A percentile compares a stretch with the other conserved stretches of the same genome.
These are phyloP conservation scores for Fimicolochytrium jonesii DNA, from an alignment of 192 early-diverging fungal genomes.

Conservation along the genomic window DNA sequence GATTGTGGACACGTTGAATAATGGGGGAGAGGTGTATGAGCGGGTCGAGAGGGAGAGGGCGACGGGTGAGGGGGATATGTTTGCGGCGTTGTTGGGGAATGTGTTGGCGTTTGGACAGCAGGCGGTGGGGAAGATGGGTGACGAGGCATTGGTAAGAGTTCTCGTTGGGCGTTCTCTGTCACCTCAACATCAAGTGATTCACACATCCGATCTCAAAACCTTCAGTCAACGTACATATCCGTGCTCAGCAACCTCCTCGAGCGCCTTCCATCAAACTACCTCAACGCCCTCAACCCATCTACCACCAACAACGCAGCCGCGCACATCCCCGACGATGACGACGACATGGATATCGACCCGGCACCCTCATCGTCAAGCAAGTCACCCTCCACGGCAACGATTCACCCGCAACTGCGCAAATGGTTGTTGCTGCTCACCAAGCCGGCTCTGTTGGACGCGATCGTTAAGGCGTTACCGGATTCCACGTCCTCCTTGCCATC, in stretches of 20 bases:
- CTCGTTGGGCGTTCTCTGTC: too few relatives aligned
- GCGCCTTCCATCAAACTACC: slow-evolving; percentile 3
- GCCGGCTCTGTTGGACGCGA: slow-evolving; percentile 33
- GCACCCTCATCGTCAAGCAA: neutral
- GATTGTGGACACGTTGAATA: slow-evolving; percentile 17
- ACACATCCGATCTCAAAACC: too few relatives aligned
- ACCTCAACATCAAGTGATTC: too few relatives aligned
- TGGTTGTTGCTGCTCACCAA: slow-evolving; percentile 40
- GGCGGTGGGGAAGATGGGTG: slow-evolving; percentile 7
- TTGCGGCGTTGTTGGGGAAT: slow-evolving; percentile 41
- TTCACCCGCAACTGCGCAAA: slow-evolving; percentile 33
- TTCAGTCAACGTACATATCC: slow-evolving; percentile 4
- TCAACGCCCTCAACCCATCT: neutral
- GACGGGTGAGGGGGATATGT: slow-evolving; percentile 10
- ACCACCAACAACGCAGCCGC: neutral
- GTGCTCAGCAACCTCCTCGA: slow-evolving; percentile 17
- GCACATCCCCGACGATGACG: slow-evolving; percentile 17
- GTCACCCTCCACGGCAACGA: neutral
- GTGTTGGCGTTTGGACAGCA: slow-evolving; percentile 35
- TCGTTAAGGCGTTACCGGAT: slow-evolving; percentile 2
- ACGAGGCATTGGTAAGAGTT: slow-evolving; percentile 12
- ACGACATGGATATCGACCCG: slow-evolving; percentile 31
- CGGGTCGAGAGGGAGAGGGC: neutral
- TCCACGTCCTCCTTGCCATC: neutral
- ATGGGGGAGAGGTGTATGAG: neutral